These are phyloP conservation scores for Diaporthe vaccinii DNA, from an alignment of 2,329 filamentous ascomycete genomes.

Conservation along the genomic window DNA sequence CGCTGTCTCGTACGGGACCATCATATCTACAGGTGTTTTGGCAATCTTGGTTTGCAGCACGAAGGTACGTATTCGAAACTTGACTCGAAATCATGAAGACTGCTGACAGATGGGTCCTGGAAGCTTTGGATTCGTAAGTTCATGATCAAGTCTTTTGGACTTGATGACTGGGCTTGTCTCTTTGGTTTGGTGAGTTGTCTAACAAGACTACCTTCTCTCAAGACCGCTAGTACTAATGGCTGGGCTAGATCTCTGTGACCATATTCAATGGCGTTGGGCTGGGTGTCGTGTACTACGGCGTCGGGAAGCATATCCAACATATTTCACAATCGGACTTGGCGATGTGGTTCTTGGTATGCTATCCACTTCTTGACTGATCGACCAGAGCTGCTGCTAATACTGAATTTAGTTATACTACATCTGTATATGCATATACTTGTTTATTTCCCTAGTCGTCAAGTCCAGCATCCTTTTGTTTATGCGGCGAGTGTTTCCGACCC, in stretches of 20 bases:
- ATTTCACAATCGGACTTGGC: constrained; percentile 20
- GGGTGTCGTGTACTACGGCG: constrained; percentile 33
- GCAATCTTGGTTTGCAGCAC: constrained; percentile 36
- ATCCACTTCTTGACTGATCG: background rate
- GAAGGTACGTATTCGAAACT: background rate
- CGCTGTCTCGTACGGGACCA: constrained; percentile 37
- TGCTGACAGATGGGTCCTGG: background rate
- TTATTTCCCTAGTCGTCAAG: constrained; percentile 36
- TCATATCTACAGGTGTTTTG: constrained; percentile 33
- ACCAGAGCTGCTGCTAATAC: background rate
- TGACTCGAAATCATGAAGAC: too few species aligned
- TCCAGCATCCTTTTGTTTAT: constrained; percentile 36
- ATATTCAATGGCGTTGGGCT: constrained; percentile 37
- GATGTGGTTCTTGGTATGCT: constrained; percentile 30
- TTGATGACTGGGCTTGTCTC: constrained; percentile 25
- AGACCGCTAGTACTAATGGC: background rate
- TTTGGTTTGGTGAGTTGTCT: constrained; percentile 9
- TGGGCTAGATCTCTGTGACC: constrained; percentile 16
- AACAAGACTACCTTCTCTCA: background rate
- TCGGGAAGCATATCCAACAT: constrained; percentile 38
- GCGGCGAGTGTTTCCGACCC: constrained; percentile 31
- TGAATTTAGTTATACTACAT: constrained; percentile 35
- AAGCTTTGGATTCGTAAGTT: constrained; percentile 10
- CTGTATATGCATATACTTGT: constrained; percentile 38
- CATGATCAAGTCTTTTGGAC: background rate